phyloP scores from a whole-genome alignment of 2,329 filamentous ascomycete genomes.

The Pyrenochaeta sp. region DNA sequence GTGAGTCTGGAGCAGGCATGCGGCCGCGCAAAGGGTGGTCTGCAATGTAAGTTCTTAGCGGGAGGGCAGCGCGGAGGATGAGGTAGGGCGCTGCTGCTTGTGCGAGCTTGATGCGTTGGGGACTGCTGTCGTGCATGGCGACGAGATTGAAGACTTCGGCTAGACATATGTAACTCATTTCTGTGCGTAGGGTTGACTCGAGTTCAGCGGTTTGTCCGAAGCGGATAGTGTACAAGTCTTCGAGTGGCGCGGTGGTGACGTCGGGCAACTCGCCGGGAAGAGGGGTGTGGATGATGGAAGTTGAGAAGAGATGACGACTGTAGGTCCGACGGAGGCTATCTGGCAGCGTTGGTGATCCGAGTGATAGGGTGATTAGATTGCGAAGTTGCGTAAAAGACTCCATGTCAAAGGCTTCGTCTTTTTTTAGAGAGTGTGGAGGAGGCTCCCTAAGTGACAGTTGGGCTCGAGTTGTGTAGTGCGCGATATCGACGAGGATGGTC shows the following conservation, averaged over 20 bases:
- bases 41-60: constrained; percentile 84
- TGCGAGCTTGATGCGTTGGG: constrained; percentile 68
- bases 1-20: constrained; percentile 86
- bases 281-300: constrained; percentile 79
- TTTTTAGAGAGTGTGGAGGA: constrained; percentile 41
- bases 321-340: constrained; percentile 75
- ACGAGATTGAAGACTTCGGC: constrained; percentile 72
- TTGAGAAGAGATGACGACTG: constrained; percentile 78
- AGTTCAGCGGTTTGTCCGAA: constrained; percentile 77
- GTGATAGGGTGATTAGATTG: constrained; percentile 74
- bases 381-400: constrained; percentile 73
- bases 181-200: constrained; percentile 68
- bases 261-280: constrained; percentile 68
- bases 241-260: constrained; percentile 62
- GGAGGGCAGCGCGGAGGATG: constrained; percentile 80
- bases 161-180: constrained; percentile 82
- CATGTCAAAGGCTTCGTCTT: constrained; percentile 85
- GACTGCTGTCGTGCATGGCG: constrained; percentile 57
- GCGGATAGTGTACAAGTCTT: constrained; percentile 70
- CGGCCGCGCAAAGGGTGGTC: constrained; percentile 88
- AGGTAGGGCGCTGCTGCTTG: constrained; percentile 81
- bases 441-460: constrained; percentile 48
- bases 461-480: constrained; percentile 49
- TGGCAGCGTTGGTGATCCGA: constrained; percentile 74
- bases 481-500: constrained; percentile 58